Evolutionary conservation across 495 filamentous ascomycete species (phyloP).

Genomic region (Aspergillus nidulans): DNA sequence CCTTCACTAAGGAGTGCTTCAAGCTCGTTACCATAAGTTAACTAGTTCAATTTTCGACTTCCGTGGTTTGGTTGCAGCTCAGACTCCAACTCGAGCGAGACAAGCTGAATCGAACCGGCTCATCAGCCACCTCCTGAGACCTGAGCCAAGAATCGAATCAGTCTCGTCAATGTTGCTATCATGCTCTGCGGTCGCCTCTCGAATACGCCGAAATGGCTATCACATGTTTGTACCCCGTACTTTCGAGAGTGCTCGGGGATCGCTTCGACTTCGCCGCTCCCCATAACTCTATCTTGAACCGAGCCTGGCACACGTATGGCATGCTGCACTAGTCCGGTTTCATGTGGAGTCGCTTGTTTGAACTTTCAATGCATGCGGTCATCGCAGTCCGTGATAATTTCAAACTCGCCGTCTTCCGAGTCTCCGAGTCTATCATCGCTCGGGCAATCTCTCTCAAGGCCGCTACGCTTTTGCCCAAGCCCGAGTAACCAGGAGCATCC

Average conservation of each 20-base stretch:
- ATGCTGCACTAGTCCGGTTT: neutral
- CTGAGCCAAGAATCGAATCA: constrained; percentile 11
- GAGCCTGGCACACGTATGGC: neutral
- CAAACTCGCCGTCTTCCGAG: neutral
- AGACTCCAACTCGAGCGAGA: neutral
- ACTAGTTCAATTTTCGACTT: neutral
- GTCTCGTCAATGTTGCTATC: neutral
- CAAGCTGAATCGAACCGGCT: neutral
- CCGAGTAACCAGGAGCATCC: neutral
- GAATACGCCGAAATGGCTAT: neutral
- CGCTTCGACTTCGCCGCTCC: neutral
- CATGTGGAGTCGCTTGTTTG: neutral
- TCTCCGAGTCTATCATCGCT: neutral
- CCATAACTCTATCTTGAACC: constrained; percentile 3
- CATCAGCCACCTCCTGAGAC: constrained; percentile 25
- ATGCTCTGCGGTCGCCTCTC: neutral
- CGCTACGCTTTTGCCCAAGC: neutral
- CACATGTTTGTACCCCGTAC: constrained; percentile 10
- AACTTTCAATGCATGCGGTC: no score
- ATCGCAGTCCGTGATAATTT: no score
- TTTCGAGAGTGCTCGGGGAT: constrained; percentile 1
- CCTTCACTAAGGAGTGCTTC: no score
- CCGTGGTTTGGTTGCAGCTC: neutral
- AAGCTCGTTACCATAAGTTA: neutral
- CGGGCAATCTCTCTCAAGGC: neutral